Base-by-base conservation (phyloP, 768 basidiomycete genomes). In the Peribolospora baueri region DNA sequence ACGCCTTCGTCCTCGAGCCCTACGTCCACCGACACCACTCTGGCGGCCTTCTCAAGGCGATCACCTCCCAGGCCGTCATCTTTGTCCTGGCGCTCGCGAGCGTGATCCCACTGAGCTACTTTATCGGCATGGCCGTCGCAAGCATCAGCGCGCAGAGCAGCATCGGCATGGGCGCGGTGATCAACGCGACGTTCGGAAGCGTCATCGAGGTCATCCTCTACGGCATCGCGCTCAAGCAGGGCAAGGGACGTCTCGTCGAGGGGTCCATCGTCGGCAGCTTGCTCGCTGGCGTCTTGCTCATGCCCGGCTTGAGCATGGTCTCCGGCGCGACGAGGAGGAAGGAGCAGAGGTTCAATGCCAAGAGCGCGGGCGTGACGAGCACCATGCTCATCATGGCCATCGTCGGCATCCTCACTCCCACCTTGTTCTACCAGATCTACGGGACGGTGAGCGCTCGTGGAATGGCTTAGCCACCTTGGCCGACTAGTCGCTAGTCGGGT, bases 351-450 rank as follows among this genome's bases (percentile, higher is more conserved):
- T 98, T 98, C 73, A 98, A 98, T 63, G 93, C 93, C n/a, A 95
- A 86, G 72, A 87, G 84, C 63, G 93, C 93, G 5, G 85, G 93
- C 43, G 93, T 98, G 11, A 98, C 93, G 0, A 93, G 88, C 66
- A 93, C 93, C 72, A 91, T 98, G 85, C 68, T 98, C 66, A 97
- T 98, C 69, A 97, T 97, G 91, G 93, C 93, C 9, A 85, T 98
- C 66, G 91, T 98, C 58, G 93, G 93, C 9, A 85, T 84, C 2
- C 71, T 98, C 56, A 78, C 87, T 0, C 93, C 93, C 3, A 97
- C 93, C 0, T 66, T 98, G 64, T 98, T 98, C 68, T 98, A 98
- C 69, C 90, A 97, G 67, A 88, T 82, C 7, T 98, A 91, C 66
- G 93, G 93, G 52, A 87, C 84, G 60, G 91, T 95, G 64, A 69